phyloP scores from a whole-genome alignment of 148 eudicot genomes.

The Salicornia ramosissima region DNA sequence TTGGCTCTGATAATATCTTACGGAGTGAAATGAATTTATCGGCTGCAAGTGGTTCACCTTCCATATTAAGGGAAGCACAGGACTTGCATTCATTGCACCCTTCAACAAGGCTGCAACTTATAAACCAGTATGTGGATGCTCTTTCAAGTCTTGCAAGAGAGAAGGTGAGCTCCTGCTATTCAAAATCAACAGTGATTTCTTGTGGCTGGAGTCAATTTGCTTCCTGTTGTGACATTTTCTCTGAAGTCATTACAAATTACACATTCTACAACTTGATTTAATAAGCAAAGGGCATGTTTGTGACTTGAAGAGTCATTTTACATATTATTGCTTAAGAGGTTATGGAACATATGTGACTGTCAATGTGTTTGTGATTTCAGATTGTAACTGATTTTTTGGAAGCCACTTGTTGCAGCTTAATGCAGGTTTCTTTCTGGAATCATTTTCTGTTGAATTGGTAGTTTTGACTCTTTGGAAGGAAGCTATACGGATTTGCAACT shows the following conservation, averaged over 20 bases:
- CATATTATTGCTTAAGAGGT: too few species aligned
- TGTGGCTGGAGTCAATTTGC: background rate
- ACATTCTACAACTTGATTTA: background rate
- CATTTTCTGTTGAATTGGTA: conserved; percentile 42
- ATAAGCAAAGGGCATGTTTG: background rate
- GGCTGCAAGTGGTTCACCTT: conserved; percentile 23
- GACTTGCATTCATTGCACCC: conserved; percentile 31
- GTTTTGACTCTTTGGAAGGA: conserved; percentile 46
- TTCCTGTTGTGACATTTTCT: background rate
- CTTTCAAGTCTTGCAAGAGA: conserved; percentile 40
- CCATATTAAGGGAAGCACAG: conserved; percentile 26
- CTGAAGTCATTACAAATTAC: background rate
- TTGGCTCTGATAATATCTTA: conserved; percentile 8
- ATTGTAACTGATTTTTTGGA: conserved; percentile 6
- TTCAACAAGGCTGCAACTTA: conserved; percentile 40
- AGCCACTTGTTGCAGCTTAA: conserved; percentile 30
- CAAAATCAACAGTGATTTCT: background rate
- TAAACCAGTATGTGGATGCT: conserved; percentile 32
- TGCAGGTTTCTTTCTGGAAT: conserved; percentile 38
- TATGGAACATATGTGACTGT: background rate
- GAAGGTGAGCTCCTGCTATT: conserved; percentile 31
- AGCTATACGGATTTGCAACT: conserved; percentile 30
- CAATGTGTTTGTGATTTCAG: conserved; percentile 2
- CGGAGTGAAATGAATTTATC: conserved; percentile 13
- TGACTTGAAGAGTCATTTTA: background rate